These are phyloP conservation scores for Medicago lupulina DNA, from an alignment of 306 rosid genomes.

Conservation along the genomic window DNA sequence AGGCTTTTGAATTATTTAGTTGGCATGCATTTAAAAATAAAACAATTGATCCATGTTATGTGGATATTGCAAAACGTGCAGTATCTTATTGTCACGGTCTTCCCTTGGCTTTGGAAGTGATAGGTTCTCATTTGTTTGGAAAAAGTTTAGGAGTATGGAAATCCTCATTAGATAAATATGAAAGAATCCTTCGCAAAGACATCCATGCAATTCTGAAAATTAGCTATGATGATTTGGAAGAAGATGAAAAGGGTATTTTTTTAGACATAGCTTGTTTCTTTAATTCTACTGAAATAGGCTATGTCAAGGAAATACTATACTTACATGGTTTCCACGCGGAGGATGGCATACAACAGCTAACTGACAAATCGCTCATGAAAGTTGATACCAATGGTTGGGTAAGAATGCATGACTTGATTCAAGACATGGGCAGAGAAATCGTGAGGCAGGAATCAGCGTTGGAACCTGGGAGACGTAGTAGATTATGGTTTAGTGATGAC, in stretches of 20 bases:
- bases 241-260: slow-evolving; percentile 4
- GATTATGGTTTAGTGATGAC: slow-evolving; percentile 22
- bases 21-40: slow-evolving; percentile 19
- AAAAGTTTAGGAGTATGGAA: slow-evolving; percentile 6
- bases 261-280: slow-evolving; percentile 31
- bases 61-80: background rate
- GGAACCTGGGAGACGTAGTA: slow-evolving; percentile 11
- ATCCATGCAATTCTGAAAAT: slow-evolving; percentile 18
- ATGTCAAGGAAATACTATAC: slow-evolving; percentile 12
- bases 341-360: background rate
- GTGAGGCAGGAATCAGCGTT: slow-evolving; percentile 21
- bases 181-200: background rate
- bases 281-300: slow-evolving; percentile 7
- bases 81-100: slow-evolving; percentile 3
- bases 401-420: slow-evolving; percentile 31
- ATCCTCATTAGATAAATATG: background rate
- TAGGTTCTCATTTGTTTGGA: background rate
- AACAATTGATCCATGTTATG: background rate
- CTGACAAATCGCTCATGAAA: slow-evolving; percentile 9
- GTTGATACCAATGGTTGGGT: background rate
- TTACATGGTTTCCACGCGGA: slow-evolving; percentile 16
- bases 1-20: background rate
- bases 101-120: slow-evolving; percentile 24
- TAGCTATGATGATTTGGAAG: slow-evolving; percentile 36
- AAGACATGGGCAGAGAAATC: slow-evolving; percentile 33